A percentile compares a stretch with the other conserved stretches of the same genome.
Conservation (phyloP, 352 stramenopile species). For the Globisporangium lucens region DNA sequence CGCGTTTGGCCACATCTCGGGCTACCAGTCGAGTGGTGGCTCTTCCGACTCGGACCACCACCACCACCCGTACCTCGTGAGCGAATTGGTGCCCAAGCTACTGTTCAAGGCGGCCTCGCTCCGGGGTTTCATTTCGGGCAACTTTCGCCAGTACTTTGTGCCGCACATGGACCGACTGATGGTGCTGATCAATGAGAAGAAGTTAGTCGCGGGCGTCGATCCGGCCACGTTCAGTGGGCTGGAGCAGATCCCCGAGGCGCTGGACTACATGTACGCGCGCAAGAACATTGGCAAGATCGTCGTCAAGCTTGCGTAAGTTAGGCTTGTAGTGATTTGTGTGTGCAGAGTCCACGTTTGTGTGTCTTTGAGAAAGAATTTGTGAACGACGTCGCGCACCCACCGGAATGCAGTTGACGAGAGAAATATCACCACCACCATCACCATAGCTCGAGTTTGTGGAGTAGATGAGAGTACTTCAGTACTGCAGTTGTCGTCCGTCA, state of each 20-base stretch:
- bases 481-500: no score
- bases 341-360: no score
- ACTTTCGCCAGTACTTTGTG: constrained; percentile 39
- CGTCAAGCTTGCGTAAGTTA: constrained; percentile 28
- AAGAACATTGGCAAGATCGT: constrained; percentile 52
- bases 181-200: constrained; percentile 31
- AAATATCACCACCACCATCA: no score
- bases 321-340: no score
- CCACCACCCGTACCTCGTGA: constrained; percentile 7
- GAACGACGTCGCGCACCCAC: no score
- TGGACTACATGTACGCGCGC: constrained; percentile 39
- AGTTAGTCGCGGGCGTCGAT: constrained; percentile 31
- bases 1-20: constrained; percentile 53
- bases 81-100: constrained; percentile 18
- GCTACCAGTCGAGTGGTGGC: constrained; percentile 27
- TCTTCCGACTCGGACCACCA: no score
- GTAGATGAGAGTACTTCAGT: no score
- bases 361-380: no score
- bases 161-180: constrained; percentile 48
- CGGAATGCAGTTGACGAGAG: no score
- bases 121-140: constrained; percentile 45
- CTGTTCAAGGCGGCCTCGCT: constrained; percentile 31
- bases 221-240: constrained; percentile 28
- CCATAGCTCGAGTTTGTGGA: no score
- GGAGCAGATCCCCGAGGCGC: constrained; percentile 28